Evolutionary conservation across 2,329 filamentous ascomycete species (phyloP), one percentile per base, ranked within the genome.

Genomic region (Penicillium italicum): DNA sequence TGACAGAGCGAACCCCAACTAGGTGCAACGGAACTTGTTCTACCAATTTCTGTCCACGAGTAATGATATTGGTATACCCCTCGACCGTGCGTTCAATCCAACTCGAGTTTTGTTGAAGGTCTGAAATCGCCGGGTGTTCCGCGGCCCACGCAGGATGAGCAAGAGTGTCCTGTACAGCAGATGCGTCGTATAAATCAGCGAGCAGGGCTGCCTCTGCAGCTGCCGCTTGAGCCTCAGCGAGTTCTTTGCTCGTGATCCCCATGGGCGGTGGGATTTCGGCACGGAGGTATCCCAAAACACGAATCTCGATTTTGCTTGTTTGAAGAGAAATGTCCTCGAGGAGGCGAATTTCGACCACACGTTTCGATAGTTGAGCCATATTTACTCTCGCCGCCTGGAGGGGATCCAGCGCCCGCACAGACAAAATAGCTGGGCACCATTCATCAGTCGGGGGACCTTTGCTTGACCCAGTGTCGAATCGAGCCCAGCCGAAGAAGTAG

Each of bases 401-500:
- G 0, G 82, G 81, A 0, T 79, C 79, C 8, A 70, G 34, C 0
- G 55, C 55, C 9, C 57, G 58, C 18, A 86, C 76, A 0, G 80
- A 82, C 45, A 89, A 77, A 11, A 89, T 73, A 3, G 79, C 77
- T 62, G 85, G 80, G 57, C 81, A 76, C 86, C 86, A 89, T 31
- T 78, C 48, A 16, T 54, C 74, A 4, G 69, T 56, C 0, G 75
- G 69, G 2, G 75, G 48, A 4, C 68, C 67, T 3, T 75, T 72
- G 2, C 66, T 59, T 0, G 63, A 66, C 16, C 51, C 41, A 22
- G 72, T 69, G 0, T 68, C 67, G 0, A 74, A 71, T 0, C 79
- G 72, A 0, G 80, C 81, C 86, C 86, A 89, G 3, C 84, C 85
- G 37, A 86, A 84, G 63, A 86, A 89, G 7, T 86, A 78, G 0